phyloP scores from a whole-genome alignment of 345 rosid species.

The Eucalyptus lansdowneana region DNA sequence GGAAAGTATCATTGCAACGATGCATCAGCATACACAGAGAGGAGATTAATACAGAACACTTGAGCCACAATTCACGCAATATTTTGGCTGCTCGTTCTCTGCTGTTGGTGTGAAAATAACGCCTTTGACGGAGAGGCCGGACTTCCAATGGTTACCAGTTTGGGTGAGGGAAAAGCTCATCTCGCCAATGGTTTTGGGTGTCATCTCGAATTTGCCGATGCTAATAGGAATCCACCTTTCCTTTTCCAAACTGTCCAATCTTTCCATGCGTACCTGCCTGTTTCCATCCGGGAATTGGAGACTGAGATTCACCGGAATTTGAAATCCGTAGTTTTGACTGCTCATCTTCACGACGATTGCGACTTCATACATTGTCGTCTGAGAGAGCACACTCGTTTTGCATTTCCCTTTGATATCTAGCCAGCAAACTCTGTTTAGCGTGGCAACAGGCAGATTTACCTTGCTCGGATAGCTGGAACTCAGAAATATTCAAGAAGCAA shows the following conservation, averaged over 20 bases:
- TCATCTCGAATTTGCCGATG: neutral
- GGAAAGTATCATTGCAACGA: no score
- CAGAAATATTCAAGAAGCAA: neutral
- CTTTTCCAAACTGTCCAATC: neutral
- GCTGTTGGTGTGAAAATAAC: no score
- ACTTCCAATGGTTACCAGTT: neutral
- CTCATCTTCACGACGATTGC: neutral
- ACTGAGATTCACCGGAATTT: neutral
- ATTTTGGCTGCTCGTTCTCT: no score
- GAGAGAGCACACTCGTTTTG: neutral
- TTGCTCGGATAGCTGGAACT: neutral
- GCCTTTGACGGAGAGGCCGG: neutral
- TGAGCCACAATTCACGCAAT: neutral
- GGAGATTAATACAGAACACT: neutral
- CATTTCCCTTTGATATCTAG: neutral
- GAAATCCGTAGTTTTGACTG: accelerated
- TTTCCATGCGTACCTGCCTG: neutral
- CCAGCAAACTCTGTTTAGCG: accelerated
- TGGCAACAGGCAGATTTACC: accelerated
- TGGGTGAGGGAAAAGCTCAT: neutral
- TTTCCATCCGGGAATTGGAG: neutral
- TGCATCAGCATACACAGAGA: neutral
- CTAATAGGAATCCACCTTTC: neutral
- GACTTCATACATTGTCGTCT: neutral
- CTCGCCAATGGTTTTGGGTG: neutral